Evolutionary conservation across 2,329 filamentous ascomycete genomes (phyloP), one percentile per base, ranked within the genome.

Genomic region (Talaromyces sp.): DNA sequence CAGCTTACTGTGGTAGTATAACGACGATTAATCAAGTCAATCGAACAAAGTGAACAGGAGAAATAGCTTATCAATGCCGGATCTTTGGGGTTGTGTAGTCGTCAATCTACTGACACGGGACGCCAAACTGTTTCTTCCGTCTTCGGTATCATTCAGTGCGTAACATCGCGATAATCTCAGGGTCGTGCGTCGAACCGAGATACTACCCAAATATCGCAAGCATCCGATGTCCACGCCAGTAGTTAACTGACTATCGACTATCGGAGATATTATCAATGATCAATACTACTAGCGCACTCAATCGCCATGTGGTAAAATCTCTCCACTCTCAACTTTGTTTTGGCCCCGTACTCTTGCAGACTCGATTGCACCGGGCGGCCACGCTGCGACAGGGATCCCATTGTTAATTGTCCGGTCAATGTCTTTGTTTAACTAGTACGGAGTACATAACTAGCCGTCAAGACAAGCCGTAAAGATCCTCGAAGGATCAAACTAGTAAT

Each of bases 321-420:
- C 40, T 48, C 46, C 45, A 40, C 37, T 22, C 5, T 36, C 35
- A 8, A 9, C 39, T 41, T 19, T 9, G 39, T 19, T 41, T 33
- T 46, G 25, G 17, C 28, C 21, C 31, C 56, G 15, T 45, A 40
- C 46, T 15, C 21, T 53, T 48, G 21, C 48, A 52, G 56, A 17
- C 28, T n/a, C 33, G 33, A 48, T 48, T 48, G 45, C 28, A 33
- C 45, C 28, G 17, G 22, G 56, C 56, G 56, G 48, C 56, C 56
- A 57, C 56, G 56, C 56, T 57, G 36, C 46, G 46, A 57, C 56
- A 57, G 46, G 56, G 56, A 53, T 57, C n/a, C 11, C 2, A 21
- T 46, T 43, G n/a, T 48, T n/a, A 17, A 33, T 33, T n/a, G n/a
- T 33, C 17, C 28, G 25, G 33, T 21, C 15, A 48, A 35, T 48